phyloP scores from a whole-genome alignment of 1,284 basidiomycete species.

The Sanghuangporus baumii region DNA sequence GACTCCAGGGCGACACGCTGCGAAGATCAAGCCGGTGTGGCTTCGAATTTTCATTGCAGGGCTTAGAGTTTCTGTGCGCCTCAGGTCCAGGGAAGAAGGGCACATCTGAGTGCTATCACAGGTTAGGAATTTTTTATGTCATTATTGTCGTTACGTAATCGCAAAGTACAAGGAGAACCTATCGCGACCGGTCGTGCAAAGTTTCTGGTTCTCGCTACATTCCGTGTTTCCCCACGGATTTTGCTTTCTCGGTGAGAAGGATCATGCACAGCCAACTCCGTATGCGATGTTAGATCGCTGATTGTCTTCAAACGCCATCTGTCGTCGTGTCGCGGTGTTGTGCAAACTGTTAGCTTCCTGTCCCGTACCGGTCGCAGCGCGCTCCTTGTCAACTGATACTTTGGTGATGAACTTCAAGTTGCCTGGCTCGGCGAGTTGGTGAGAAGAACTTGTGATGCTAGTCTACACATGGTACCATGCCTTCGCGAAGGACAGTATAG shows the following conservation, averaged over 20 bases:
- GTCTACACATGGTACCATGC: neutral
- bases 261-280: neutral
- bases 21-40: conserved; percentile 5
- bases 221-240: conserved; percentile 4
- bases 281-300: neutral
- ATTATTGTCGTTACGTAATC: neutral
- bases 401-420: conserved; percentile 1
- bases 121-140: neutral
- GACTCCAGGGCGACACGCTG: neutral
- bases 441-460: neutral
- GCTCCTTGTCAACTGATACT: neutral
- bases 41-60: conserved; percentile 6
- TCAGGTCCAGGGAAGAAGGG: conserved; percentile 6
- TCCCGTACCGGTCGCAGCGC: neutral
- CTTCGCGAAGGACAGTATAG: neutral
- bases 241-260: neutral
- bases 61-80: neutral
- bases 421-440: neutral
- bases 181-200: neutral
- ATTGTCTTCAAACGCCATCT: neutral
- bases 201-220: neutral
- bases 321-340: neutral
- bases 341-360: neutral
- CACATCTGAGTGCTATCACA: neutral
- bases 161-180: neutral